A percentile compares a stretch with the other conserved stretches of the same genome.
Evolutionary conservation across 1,284 basidiomycete genomes (phyloP).

Genomic region (Ganoderma multipileum): DNA sequence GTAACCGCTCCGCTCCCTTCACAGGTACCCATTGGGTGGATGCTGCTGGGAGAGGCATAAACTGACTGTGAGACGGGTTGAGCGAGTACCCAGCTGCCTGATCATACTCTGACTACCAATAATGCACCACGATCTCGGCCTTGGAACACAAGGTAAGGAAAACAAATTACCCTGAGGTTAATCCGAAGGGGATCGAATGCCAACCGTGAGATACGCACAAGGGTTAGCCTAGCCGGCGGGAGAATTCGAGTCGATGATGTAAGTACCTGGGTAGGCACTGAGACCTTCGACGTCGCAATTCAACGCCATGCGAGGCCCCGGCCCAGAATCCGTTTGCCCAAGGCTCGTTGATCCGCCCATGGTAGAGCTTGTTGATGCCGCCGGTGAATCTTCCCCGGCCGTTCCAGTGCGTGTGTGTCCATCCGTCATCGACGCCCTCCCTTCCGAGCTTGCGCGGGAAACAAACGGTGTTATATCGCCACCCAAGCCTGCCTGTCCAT

Average conservation of each 20-base stretch:
- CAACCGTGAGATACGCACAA: not conserved
- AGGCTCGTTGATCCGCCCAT: too few species aligned
- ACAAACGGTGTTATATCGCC: not conserved
- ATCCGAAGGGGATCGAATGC: not conserved
- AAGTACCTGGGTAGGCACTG: not conserved
- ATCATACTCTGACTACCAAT: not conserved
- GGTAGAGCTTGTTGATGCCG: not conserved
- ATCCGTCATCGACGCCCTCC: not conserved
- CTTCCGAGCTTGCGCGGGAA: not conserved
- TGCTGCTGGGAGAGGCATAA: not conserved
- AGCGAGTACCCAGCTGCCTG: not conserved
- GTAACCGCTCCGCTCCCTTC: not conserved
- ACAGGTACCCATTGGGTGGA: not conserved
- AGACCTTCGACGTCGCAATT: not conserved
- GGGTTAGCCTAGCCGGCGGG: not conserved
- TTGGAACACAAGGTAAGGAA: not conserved
- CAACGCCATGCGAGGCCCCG: too few species aligned
- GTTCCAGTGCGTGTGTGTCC: not conserved
- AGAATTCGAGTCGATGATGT: too few species aligned
- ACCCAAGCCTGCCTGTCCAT: not conserved
- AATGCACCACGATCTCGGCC: not conserved
- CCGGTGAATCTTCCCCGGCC: not conserved
- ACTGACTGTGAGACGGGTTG: too few species aligned
- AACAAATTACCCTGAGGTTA: not conserved
- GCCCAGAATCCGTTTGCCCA: too few species aligned